phyloP scores from a whole-genome alignment of 768 basidiomycete species.

The Tylopilus balloui region DNA sequence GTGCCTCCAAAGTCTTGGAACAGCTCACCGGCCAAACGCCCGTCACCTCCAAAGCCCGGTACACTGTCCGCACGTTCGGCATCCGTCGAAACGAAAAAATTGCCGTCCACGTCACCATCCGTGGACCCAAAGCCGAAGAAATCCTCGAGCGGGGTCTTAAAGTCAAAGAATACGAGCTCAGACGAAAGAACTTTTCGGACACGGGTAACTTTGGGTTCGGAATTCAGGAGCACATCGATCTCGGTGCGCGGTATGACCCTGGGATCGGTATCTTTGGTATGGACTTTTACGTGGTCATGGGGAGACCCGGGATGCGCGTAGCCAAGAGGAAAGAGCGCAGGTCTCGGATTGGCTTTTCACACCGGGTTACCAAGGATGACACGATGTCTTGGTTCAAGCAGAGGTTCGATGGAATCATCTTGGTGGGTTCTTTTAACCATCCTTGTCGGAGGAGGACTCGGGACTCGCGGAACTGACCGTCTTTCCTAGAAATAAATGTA shows the following conservation, averaged over 20 bases:
- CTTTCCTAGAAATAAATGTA: constrained; percentile 25
- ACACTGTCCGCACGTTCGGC: constrained; percentile 98
- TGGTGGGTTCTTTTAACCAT: constrained; percentile 54
- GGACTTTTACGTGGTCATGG: constrained; percentile 99
- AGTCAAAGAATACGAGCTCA: constrained; percentile 99
- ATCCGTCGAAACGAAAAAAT: constrained; percentile 99
- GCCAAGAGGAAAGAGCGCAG: constrained; percentile 87
- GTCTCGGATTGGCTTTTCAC: constrained; percentile 79
- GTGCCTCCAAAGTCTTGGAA: constrained; percentile 98
- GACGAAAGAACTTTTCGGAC: constrained; percentile 95
- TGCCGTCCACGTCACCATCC: constrained; percentile 97
- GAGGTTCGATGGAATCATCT: constrained; percentile 96
- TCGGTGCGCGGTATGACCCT: constrained; percentile 98
- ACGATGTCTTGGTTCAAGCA: constrained; percentile 99
- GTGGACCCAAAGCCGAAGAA: constrained; percentile 99
- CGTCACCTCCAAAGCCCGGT: constrained; percentile 98
- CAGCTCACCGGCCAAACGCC: constrained; percentile 99
- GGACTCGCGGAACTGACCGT: not conserved
- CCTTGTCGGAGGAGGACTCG: not conserved
- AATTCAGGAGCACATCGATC: constrained; percentile 98
- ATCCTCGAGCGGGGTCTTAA: constrained; percentile 98
- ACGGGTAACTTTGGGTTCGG: constrained; percentile 99
- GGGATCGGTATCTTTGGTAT: constrained; percentile 99
- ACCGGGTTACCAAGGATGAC: constrained; percentile 94
- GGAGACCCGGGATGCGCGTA: constrained; percentile 89